phyloP scores from a whole-genome alignment of 2,329 filamentous ascomycete species.

The Cytospora piceicola region DNA sequence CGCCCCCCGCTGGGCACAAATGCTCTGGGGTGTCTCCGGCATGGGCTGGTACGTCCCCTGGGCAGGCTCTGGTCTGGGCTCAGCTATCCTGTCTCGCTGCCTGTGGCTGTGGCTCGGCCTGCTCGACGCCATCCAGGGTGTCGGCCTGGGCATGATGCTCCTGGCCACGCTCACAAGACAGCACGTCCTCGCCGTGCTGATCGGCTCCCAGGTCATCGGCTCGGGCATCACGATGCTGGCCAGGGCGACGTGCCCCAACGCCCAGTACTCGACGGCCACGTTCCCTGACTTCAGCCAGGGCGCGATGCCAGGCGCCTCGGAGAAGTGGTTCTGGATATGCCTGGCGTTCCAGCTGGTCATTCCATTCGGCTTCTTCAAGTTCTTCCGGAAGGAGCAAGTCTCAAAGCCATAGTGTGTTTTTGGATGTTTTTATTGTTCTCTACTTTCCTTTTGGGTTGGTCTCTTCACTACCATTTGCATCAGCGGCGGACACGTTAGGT shows the following conservation, averaged over 20 bases:
- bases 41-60: conserved; percentile 67
- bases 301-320: conserved; percentile 49
- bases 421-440: background rate
- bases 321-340: conserved; percentile 65
- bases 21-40: conserved; percentile 66
- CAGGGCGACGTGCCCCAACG: conserved; percentile 62
- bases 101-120: conserved; percentile 72
- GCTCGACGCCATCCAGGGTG: conserved; percentile 66
- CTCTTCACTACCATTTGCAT: conserved; percentile 21
- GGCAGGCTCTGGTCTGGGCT: conserved; percentile 57
- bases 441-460: conserved; percentile 20
- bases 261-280: conserved; percentile 61
- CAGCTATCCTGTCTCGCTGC: conserved; percentile 59
- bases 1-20: conserved; percentile 69
- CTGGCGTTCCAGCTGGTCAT: conserved; percentile 61
- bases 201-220: conserved; percentile 65
- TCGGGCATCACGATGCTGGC: conserved; percentile 63
- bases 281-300: conserved; percentile 64
- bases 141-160: conserved; percentile 70
- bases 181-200: conserved; percentile 66
- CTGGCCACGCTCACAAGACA: conserved; percentile 67
- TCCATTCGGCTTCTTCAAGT: conserved; percentile 60
- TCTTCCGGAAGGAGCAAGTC: conserved; percentile 62
- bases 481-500: conserved; percentile 25
- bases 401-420: conserved; percentile 49